A percentile compares a stretch with the other conserved stretches of the same genome.
These are phyloP conservation scores for Lasiosphaeria miniovina DNA, from an alignment of 495 filamentous ascomycete species.

Conservation along the genomic window DNA sequence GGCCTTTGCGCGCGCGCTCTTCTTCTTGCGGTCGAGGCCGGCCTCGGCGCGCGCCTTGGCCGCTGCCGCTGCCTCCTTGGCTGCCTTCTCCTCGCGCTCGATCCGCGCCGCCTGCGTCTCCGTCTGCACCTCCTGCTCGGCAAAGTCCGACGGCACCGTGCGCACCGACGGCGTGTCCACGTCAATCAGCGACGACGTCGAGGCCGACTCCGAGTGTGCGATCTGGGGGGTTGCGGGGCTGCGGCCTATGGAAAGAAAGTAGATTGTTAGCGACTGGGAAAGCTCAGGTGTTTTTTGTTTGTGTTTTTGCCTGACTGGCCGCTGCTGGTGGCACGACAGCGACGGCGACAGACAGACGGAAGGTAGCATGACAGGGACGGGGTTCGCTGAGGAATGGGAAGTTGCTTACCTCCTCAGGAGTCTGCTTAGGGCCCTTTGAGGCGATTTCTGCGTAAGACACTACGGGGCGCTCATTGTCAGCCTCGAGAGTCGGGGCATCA, in stretches of 20 bases:
- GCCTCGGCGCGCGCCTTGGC: constrained; percentile 43
- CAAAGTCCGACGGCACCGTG: constrained; percentile 65
- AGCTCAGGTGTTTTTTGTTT: neutral
- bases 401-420: constrained; percentile 62
- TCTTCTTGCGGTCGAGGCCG: constrained; percentile 43
- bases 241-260: constrained; percentile 42
- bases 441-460: constrained; percentile 81
- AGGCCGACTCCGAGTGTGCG: constrained; percentile 55
- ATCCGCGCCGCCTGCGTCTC: constrained; percentile 68
- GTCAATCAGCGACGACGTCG: constrained; percentile 64
- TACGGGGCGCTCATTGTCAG: constrained; percentile 12
- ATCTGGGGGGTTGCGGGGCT: constrained; percentile 65
- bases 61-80: constrained; percentile 42
- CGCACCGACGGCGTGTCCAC: constrained; percentile 71
- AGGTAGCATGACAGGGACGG: neutral
- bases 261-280: constrained; percentile 10
- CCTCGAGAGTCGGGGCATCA: neutral
- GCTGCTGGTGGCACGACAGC: neutral
- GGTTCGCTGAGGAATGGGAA: neutral
- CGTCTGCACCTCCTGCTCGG: constrained; percentile 63
- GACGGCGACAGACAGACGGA: neutral
- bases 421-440: constrained; percentile 68
- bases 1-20: constrained; percentile 42
- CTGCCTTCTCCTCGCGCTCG: constrained; percentile 39
- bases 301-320: neutral